phyloP scores from a whole-genome alignment of 129 eudicot genomes.

The carrot (Daucus carota) region DNA sequence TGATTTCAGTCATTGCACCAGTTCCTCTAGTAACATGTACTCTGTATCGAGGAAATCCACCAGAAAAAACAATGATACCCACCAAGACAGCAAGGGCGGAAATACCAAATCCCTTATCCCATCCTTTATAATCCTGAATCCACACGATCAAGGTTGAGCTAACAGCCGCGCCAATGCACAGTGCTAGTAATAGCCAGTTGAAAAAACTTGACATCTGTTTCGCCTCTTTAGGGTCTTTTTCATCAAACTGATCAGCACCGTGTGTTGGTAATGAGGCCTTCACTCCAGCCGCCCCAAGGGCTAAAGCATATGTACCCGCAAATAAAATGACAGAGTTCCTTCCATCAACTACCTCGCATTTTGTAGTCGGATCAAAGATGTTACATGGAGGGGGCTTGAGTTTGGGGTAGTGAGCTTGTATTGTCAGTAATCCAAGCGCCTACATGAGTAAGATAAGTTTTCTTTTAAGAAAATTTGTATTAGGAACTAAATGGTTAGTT shows the following conservation, averaged over 20 bases:
- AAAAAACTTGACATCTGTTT: conserved; percentile 48
- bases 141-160: conserved; percentile 50
- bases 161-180: conserved; percentile 37
- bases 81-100: conserved; percentile 40
- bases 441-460: conserved; percentile 1
- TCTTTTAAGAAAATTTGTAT: background rate
- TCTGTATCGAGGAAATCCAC: conserved; percentile 46
- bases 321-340: conserved; percentile 40
- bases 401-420: conserved; percentile 61
- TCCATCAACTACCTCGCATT: conserved; percentile 41
- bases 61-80: conserved; percentile 23
- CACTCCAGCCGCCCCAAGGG: conserved; percentile 46
- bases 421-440: conserved; percentile 57
- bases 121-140: conserved; percentile 60
- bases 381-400: conserved; percentile 53
- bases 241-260: conserved; percentile 76
- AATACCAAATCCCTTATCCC: conserved; percentile 49
- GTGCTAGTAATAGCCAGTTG: conserved; percentile 39
- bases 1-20: conserved; percentile 47
- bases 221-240: conserved; percentile 48
- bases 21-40: conserved; percentile 44
- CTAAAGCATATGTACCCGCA: conserved; percentile 40
- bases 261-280: conserved; percentile 63
- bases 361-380: conserved; percentile 31
- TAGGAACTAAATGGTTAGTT: background rate